Evolutionary conservation across 1,139 yeast species (phyloP).

Genomic region (Debaryomyces nepalensis): DNA sequence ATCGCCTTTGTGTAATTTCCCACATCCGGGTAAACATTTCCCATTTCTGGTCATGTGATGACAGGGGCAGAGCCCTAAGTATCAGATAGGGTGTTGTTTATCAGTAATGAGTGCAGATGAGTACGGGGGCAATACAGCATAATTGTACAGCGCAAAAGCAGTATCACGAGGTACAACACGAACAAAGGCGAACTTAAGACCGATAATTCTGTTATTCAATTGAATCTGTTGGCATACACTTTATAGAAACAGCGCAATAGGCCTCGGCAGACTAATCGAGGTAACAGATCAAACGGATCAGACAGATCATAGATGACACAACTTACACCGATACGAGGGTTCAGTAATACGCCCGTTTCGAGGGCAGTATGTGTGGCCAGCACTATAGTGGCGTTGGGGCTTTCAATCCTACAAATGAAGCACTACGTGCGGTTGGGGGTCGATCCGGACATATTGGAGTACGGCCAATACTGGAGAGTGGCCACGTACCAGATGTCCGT

Average conservation of each 20-base stretch:
- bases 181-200: too few species aligned
- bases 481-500: slow-evolving; percentile 59
- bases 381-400: slow-evolving; percentile 51
- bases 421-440: slow-evolving; percentile 56
- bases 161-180: too few species aligned
- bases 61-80: background rate
- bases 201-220: too few species aligned
- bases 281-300: too few species aligned
- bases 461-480: slow-evolving; percentile 73
- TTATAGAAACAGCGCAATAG: too few species aligned
- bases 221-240: too few species aligned
- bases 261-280: too few species aligned
- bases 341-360: slow-evolving; percentile 63
- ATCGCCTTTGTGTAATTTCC: background rate
- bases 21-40: background rate
- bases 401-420: slow-evolving; percentile 62
- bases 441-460: slow-evolving; percentile 62
- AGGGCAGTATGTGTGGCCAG: slow-evolving; percentile 45
- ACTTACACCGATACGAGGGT: slow-evolving; percentile 56
- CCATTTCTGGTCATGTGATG: background rate
- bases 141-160: too few species aligned
- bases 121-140: background rate
- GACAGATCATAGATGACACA: slow-evolving; percentile 26
- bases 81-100: background rate
- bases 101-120: background rate